A percentile compares a stretch with the other conserved stretches of the same genome.
These are phyloP conservation scores for Dictyostelium firmibasis DNA, from an alignment of 78 protist species.

Conservation along the genomic window DNA sequence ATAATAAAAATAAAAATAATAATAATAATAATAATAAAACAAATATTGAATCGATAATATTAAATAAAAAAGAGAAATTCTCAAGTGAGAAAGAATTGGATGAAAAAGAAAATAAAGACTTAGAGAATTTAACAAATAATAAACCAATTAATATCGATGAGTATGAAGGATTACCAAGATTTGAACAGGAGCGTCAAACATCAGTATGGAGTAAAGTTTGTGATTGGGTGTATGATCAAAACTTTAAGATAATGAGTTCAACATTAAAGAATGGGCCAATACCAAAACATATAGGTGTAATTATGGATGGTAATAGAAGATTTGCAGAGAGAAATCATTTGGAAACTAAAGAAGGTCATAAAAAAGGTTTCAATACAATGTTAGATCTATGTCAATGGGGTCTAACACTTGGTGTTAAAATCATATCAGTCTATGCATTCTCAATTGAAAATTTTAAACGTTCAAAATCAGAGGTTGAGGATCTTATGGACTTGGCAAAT, in stretches of 20 bases:
- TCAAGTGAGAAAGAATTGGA: neutral
- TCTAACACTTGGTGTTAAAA: conserved; percentile 85
- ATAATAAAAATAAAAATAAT: neutral
- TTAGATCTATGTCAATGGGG: conserved; percentile 87
- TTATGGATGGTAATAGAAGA: conserved; percentile 97
- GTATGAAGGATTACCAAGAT: conserved; percentile 10
- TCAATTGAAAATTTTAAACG: conserved; percentile 94
- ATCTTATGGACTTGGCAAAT: conserved; percentile 87
- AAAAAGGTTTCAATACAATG: conserved; percentile 77
- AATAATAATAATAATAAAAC: neutral
- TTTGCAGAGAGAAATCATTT: conserved; percentile 64
- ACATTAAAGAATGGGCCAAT: conserved; percentile 78
- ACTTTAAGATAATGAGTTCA: conserved; percentile 23
- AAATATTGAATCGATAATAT: neutral
- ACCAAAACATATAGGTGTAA: conserved; percentile 93
- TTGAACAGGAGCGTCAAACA: neutral
- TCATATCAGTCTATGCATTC: conserved; percentile 94
- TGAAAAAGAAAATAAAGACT: conserved; percentile 8
- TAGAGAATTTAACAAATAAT: neutral
- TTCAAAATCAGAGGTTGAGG: conserved; percentile 82
- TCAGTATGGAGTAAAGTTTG: neutral
- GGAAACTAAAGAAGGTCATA: conserved; percentile 75
- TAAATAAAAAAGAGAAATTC: neutral
- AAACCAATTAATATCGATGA: neutral
- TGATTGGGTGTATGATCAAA: conserved; percentile 37